Base-by-base conservation (phyloP, 2,329 filamentous ascomycete genomes). In the Akanthomyces dipterigenus region DNA sequence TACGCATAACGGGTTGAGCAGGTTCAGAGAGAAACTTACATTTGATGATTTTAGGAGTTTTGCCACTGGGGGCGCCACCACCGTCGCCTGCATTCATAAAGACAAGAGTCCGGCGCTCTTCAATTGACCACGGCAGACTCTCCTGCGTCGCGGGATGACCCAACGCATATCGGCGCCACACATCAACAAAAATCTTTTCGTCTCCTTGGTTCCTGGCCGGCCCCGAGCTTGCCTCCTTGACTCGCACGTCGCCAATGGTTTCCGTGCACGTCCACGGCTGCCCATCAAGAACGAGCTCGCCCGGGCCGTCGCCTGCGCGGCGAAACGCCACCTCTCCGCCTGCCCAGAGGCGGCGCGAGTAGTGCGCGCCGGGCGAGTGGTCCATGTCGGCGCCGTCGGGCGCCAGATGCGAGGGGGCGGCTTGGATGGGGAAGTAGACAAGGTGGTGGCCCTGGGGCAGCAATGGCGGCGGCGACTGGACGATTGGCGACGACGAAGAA, bases 341-440 rank as follows among this genome's bases (percentile, higher is more conserved):
- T 16, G 90, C 91, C 95, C 95, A 99, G 77, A 99, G 85, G 20
- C 95, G 86, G 24, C 90, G 83, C 55, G 81, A 81, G 71, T 90
- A 96, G 1, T 87, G 86, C 4, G 71, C 71, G 1, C 88, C 90
- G 0, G 93, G 93, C 26, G 81, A 87, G 70, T 96, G 91, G 58
- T 88, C 79, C 5, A 84, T 78, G 71, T 98, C 93, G 1, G 93
- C 96, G 62, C 95, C 93, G 76, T 99, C 95, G 1, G 85, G 78
- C 20, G 91, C 81, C 48, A 98, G 82, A 38, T 78, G 67, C 8
- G 81, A 83, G 16, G 84, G 77, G 1, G 82, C 78, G 20, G 88
- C 77, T 64, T 86, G 83, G 12, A 89, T 83, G 63, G 92, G 91
- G 76, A 96, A 97, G 77, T 96, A 96, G 65, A 93, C 85, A 40